phyloP scores from a whole-genome alignment of 2,329 filamentous ascomycete genomes.

The Cladorrhinum sp. region DNA sequence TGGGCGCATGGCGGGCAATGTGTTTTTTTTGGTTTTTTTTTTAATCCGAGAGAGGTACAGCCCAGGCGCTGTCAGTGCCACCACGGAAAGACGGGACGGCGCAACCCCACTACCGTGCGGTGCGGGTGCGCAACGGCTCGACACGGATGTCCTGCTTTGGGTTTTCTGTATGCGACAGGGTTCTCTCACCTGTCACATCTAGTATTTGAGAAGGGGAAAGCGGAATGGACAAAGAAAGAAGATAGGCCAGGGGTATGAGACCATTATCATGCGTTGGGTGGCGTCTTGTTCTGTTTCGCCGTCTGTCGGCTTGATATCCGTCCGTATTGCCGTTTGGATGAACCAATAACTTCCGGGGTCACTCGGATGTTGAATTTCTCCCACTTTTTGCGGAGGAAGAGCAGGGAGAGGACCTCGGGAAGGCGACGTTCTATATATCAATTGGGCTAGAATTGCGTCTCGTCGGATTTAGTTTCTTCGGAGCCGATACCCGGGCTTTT shows the following conservation, averaged over 20 bases:
- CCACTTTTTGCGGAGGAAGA: not conserved
- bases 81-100: not conserved
- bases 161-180: not conserved
- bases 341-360: not conserved
- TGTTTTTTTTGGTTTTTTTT: not conserved
- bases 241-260: not conserved
- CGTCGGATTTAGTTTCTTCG: not conserved
- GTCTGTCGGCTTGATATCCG: not conserved
- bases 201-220: not conserved
- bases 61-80: not conserved
- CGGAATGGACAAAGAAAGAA: not conserved
- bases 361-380: not conserved
- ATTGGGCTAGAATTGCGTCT: not conserved
- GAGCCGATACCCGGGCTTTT: not conserved
- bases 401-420: too few relatives aligned
- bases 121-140: not conserved
- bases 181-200: not conserved
- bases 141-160: not conserved
- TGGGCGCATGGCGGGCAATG: constrained; percentile 15
- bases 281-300: too few relatives aligned
- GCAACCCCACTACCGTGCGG: not conserved
- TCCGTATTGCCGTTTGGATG: not conserved
- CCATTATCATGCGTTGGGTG: not conserved
- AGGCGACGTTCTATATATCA: not conserved
- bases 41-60: not conserved